These are phyloP conservation scores for Pythium insidiosum DNA, from an alignment of 352 stramenopile genomes.

Conservation along the genomic window DNA sequence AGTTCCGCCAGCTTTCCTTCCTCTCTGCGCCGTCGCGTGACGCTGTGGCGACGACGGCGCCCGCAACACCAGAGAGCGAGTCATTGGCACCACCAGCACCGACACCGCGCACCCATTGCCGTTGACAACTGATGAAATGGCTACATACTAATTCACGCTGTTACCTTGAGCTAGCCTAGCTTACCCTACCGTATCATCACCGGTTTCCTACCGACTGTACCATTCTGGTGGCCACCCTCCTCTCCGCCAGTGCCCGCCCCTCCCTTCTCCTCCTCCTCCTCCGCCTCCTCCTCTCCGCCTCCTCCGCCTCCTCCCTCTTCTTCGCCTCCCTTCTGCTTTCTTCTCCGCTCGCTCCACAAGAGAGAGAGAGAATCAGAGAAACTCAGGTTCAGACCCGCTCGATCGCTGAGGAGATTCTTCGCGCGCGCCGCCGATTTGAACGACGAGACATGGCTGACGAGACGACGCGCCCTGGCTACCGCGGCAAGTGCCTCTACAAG, in stretches of 20 bases:
- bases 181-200: too few relatives aligned
- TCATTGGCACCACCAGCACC: too few relatives aligned
- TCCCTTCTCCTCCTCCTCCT: neutral
- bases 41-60: neutral
- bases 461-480: slow-evolving; percentile 27
- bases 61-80: too few relatives aligned
- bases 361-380: slow-evolving; percentile 15
- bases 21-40: too few relatives aligned
- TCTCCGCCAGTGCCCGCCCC: too few relatives aligned
- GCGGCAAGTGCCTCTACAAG: slow-evolving; percentile 83
- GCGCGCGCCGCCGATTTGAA: slow-evolving; percentile 13
- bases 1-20: too few relatives aligned
- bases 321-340: neutral
- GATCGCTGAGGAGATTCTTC: slow-evolving; percentile 2
- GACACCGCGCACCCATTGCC: too few relatives aligned
- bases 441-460: neutral
- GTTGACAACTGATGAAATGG: too few relatives aligned
- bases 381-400: slow-evolving; percentile 23
- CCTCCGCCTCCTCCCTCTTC: neutral
- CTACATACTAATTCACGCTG: too few relatives aligned
- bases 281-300: neutral
- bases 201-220: too few relatives aligned
- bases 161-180: too few relatives aligned
- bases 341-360: slow-evolving; percentile 1
- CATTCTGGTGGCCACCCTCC: too few relatives aligned